Evolutionary conservation across 2,329 filamentous ascomycete species (phyloP).

Genomic region (Phyllosticta citriasiana): DNA sequence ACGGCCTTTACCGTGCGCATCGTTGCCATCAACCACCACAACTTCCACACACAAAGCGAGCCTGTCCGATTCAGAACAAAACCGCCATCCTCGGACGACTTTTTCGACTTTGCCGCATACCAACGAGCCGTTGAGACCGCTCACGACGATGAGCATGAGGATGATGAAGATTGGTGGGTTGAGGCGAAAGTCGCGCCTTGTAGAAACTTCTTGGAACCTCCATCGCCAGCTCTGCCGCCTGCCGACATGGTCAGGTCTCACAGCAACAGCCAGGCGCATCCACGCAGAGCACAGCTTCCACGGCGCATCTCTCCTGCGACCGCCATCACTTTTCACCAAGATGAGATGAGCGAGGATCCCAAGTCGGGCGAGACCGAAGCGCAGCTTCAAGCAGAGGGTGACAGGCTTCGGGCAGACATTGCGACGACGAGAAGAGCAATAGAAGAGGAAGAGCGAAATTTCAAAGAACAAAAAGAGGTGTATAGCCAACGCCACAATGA

Average conservation of each 20-base stretch:
- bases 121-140: slow-evolving; percentile 23
- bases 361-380: slow-evolving; percentile 53
- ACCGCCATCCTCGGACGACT: slow-evolving; percentile 32
- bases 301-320: slow-evolving; percentile 64
- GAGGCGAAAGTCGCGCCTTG: slow-evolving; percentile 43
- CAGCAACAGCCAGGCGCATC: slow-evolving; percentile 42
- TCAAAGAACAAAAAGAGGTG: slow-evolving; percentile 32
- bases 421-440: slow-evolving; percentile 67
- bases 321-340: not conserved
- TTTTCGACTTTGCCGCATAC: slow-evolving; percentile 41
- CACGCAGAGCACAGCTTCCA: slow-evolving; percentile 58
- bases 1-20: slow-evolving; percentile 92
- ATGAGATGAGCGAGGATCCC: not conserved
- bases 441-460: slow-evolving; percentile 48
- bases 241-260: slow-evolving; percentile 56
- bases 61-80: slow-evolving; percentile 74
- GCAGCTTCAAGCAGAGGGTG: slow-evolving; percentile 69
- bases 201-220: slow-evolving; percentile 48
- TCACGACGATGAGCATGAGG: slow-evolving; percentile 19
- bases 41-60: slow-evolving; percentile 82
- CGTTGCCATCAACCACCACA: slow-evolving; percentile 80
- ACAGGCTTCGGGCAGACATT: slow-evolving; percentile 71
- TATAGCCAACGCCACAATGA: slow-evolving; percentile 69
- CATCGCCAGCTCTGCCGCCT: slow-evolving; percentile 51
- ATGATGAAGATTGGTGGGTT: slow-evolving; percentile 38